Conservation (phyloP, 495 filamentous ascomycete genomes). For the Neurospora sp. region DNA sequence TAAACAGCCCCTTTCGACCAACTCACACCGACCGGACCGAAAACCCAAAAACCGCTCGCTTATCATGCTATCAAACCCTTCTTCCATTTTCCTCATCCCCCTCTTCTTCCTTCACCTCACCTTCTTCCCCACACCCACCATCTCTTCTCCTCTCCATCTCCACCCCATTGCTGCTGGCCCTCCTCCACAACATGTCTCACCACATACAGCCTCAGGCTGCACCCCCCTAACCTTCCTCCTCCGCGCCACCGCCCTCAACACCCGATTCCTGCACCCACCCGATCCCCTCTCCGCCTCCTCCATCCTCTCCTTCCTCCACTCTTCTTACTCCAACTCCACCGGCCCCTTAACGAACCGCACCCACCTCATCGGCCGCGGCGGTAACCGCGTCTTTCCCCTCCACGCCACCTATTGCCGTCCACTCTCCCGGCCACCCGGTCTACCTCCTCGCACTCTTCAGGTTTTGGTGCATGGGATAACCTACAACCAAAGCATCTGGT, state of each 20-base stretch:
- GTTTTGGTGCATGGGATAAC: slow-evolving; percentile 16
- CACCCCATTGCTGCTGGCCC: background rate
- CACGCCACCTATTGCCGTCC: slow-evolving; percentile 10
- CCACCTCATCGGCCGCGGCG: slow-evolving; percentile 1
- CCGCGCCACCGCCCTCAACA: background rate
- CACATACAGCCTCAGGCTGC: background rate
- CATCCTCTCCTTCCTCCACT: background rate
- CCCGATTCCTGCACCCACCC: background rate
- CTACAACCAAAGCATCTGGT: slow-evolving; percentile 14
- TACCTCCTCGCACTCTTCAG: background rate
- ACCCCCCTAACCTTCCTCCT: background rate
- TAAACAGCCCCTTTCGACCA: background rate
- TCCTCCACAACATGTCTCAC: background rate
- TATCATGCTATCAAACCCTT: background rate
- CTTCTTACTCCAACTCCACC: background rate
- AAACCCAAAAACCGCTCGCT: background rate
- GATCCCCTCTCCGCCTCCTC: background rate
- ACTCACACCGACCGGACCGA: background rate
- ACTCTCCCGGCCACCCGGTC: background rate
- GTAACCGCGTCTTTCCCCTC: slow-evolving; percentile 1
- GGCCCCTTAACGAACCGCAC: slow-evolving; percentile 1
- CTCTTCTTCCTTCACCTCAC: background rate
- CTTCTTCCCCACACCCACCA: background rate
- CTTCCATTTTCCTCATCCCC: background rate
- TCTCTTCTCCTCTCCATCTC: background rate